A percentile compares a stretch with the other conserved stretches of the same genome.
Evolutionary conservation across 805 yeast species (phyloP).

Genomic region (Torulaspora franciscae): DNA sequence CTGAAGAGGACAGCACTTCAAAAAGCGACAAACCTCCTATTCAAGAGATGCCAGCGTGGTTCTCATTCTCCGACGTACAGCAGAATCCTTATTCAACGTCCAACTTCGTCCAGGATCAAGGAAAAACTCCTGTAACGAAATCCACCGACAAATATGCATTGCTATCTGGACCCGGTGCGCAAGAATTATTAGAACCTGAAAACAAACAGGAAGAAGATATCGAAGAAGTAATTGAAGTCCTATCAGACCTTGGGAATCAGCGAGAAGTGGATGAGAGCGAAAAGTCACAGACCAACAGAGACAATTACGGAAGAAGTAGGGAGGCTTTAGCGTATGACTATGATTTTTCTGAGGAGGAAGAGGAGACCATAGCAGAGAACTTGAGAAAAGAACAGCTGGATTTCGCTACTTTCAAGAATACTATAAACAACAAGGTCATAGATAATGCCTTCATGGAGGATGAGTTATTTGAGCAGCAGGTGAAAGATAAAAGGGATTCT

Average conservation of each 20-base stretch:
- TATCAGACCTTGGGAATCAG: neutral
- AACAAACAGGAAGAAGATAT: constrained; percentile 1
- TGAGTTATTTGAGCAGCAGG: constrained; percentile 54
- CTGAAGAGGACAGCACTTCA: neutral
- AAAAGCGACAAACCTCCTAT: constrained; percentile 8
- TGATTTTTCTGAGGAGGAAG: constrained; percentile 75
- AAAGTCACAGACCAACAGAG: neutral
- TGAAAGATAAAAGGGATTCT: constrained; percentile 73
- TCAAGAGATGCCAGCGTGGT: constrained; percentile 34
- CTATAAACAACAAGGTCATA: constrained; percentile 33
- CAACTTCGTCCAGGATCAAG: constrained; percentile 22
- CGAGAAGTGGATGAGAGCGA: neutral
- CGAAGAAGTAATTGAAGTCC: constrained; percentile 26
- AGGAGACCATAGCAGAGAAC: constrained; percentile 57
- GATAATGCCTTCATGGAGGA: constrained; percentile 36
- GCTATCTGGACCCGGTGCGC: constrained; percentile 22
- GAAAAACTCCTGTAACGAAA: constrained; percentile 18
- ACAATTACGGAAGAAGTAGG: constrained; percentile 1
- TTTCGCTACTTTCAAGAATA: constrained; percentile 50
- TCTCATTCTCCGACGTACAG: constrained; percentile 11
- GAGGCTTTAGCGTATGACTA: constrained; percentile 43
- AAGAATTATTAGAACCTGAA: constrained; percentile 11
- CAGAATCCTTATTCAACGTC: constrained; percentile 20
- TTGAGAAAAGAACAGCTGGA: constrained; percentile 68
- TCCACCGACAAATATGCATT: constrained; percentile 9